These are phyloP conservation scores for Entelexis paramagnoliae DNA, from an alignment of 1,139 yeast species.

Conservation along the genomic window DNA sequence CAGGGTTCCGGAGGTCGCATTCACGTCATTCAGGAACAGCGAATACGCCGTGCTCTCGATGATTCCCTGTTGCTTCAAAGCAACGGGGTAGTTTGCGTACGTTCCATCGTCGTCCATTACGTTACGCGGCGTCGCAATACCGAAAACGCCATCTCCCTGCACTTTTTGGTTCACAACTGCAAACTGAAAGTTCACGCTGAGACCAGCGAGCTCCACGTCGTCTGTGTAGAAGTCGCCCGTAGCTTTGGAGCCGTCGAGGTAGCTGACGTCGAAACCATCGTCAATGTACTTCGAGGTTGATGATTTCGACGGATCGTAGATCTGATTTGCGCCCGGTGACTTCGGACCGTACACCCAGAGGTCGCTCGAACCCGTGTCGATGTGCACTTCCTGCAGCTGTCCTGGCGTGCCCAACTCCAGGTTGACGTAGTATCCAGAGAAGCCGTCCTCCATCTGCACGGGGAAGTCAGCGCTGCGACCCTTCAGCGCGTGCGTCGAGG, in stretches of 20 bases:
- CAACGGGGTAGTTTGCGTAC: conserved; percentile 38
- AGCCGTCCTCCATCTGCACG: neutral
- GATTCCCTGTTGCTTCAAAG: conserved; percentile 39
- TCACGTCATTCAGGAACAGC: conserved; percentile 39
- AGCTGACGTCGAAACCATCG: conserved; percentile 11
- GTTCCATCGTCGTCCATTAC: neutral
- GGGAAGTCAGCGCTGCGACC: neutral
- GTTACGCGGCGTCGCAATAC: conserved; percentile 2
- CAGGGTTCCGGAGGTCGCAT: conserved; percentile 38
- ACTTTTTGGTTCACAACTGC: neutral
- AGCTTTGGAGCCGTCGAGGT: conserved; percentile 9
- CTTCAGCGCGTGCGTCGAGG: neutral
- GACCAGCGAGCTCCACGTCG: conserved; percentile 2
- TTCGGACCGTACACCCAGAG: conserved; percentile 30
- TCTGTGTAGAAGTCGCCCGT: conserved; percentile 18
- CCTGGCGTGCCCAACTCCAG: conserved; percentile 34
- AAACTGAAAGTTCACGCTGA: conserved; percentile 8
- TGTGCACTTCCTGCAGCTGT: conserved; percentile 28
- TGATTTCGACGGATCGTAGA: conserved; percentile 38
- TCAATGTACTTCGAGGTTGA: conserved; percentile 31
- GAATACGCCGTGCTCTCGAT: conserved; percentile 43
- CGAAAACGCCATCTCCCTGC: conserved; percentile 4
- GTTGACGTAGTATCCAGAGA: conserved; percentile 6
- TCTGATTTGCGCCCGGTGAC: neutral
- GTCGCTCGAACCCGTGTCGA: conserved; percentile 41